Percentiles rank a stretch among this genome's conserved stretches.
phyloP scores from a whole-genome alignment of 169 alveolate genomes.

The Eimeria nieschulzi region DNA sequence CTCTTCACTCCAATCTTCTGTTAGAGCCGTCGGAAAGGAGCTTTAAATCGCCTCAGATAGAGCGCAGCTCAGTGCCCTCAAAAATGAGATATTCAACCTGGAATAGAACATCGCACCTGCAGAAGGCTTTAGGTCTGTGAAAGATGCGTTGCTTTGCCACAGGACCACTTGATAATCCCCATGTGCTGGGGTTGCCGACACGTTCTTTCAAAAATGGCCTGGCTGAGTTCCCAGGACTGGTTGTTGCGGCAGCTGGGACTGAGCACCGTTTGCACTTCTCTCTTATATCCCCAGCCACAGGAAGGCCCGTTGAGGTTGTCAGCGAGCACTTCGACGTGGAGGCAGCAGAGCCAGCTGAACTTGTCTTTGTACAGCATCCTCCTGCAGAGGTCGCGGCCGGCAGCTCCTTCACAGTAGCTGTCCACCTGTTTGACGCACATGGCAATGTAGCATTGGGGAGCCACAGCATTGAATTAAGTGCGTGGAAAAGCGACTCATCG shows the following conservation, averaged over 20 bases:
- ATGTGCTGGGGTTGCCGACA: not conserved
- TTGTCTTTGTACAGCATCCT: slow-evolving; percentile 25
- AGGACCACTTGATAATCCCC: not conserved
- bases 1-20: too few relatives aligned
- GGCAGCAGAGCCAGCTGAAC: slow-evolving; percentile 43
- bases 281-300: not conserved
- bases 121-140: not conserved
- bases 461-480: not conserved
- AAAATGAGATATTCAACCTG: not conserved
- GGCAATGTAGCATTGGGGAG: not conserved
- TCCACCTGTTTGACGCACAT: slow-evolving; percentile 21
- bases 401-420: not conserved
- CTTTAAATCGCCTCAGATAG: too few relatives aligned
- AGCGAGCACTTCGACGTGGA: slow-evolving; percentile 25
- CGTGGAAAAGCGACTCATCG: not conserved
- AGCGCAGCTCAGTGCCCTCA: not conserved
- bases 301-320: slow-evolving; percentile 8
- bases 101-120: not conserved
- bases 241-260: slow-evolving; percentile 3
- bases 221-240: not conserved
- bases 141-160: not conserved
- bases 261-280: not conserved
- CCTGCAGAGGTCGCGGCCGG: slow-evolving; percentile 41
- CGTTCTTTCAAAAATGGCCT: not conserved
- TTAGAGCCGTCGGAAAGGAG: too few relatives aligned